Percentiles rank a stretch among this genome's conserved stretches.
Conservation (phyloP, 169 alveolate species). For the Eimeria falciformis region DNA sequence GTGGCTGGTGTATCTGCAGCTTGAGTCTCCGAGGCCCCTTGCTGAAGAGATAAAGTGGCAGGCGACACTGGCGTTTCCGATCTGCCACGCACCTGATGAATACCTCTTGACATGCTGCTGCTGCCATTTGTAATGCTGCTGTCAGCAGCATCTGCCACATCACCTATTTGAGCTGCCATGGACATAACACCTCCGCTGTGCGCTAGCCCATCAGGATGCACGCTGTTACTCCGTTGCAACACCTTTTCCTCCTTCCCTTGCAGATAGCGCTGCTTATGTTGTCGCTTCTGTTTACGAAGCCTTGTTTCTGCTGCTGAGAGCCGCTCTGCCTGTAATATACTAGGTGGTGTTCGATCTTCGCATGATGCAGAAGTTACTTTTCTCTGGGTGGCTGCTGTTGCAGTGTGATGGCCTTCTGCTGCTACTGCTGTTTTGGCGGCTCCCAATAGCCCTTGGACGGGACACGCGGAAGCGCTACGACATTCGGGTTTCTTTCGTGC, state of each 20-base stretch:
- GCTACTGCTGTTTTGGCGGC: no score
- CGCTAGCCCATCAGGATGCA: background rate
- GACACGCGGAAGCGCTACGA: no score
- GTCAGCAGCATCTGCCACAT: conserved; percentile 2
- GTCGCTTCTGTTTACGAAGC: conserved; percentile 15
- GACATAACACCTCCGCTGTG: background rate
- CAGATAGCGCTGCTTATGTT: background rate
- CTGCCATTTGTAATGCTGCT: background rate
- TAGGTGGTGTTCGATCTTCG: no score
- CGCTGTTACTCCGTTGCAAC: background rate
- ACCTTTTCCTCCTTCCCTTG: background rate
- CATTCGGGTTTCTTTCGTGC: no score
- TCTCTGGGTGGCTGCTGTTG: no score
- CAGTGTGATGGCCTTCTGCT: no score
- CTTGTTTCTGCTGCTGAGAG: conserved; percentile 33
- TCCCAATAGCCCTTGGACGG: no score
- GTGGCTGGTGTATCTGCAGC: background rate
- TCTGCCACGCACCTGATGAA: conserved; percentile 40
- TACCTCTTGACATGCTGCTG: conserved; percentile 8
- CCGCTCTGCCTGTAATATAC: background rate
- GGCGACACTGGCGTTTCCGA: conserved; percentile 52
- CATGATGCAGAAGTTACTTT: no score
- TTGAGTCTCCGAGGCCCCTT: background rate
- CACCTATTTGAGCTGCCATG: background rate
- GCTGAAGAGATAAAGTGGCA: background rate